Evolutionary conservation across 805 yeast genomes (phyloP).

Genomic region (Candida germanica): DNA sequence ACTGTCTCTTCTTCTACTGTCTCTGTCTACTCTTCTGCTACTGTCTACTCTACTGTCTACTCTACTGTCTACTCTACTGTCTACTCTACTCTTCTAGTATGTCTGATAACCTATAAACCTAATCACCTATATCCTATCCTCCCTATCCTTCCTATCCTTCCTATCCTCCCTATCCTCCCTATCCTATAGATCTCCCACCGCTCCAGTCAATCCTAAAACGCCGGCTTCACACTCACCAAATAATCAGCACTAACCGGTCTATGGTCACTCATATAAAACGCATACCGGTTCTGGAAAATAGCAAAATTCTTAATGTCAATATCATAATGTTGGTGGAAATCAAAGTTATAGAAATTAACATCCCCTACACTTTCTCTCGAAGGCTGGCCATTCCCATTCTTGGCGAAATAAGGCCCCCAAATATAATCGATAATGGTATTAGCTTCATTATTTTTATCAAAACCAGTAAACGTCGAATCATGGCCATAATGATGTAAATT

Average conservation of each 20-base stretch:
- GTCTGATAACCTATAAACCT: too few relatives aligned
- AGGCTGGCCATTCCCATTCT: slow-evolving; percentile 17
- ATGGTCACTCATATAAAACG: slow-evolving; percentile 39
- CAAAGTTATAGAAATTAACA: slow-evolving; percentile 11
- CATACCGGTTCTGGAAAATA: slow-evolving; percentile 35
- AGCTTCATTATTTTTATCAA: slow-evolving; percentile 28
- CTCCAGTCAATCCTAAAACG: background rate
- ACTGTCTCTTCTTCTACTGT: too few relatives aligned
- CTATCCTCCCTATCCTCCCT: background rate
- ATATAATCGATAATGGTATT: slow-evolving; percentile 43
- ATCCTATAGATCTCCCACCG: too few relatives aligned
- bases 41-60: too few relatives aligned
- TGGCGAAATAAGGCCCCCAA: slow-evolving; percentile 36
- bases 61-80: too few relatives aligned
- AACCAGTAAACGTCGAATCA: slow-evolving; percentile 48
- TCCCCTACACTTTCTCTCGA: slow-evolving; percentile 5
- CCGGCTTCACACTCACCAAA: slow-evolving; percentile 4
- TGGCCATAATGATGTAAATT: slow-evolving; percentile 38
- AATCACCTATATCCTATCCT: background rate
- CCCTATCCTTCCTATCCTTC: background rate
- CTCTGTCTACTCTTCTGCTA: too few relatives aligned
- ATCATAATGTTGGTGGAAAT: slow-evolving; percentile 18
- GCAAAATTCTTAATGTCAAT: slow-evolving; percentile 35
- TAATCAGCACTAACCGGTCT: slow-evolving; percentile 34
- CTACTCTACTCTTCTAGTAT: too few relatives aligned